Evolutionary conservation across 441 rosid species (phyloP), one percentile per base, ranked within the genome.

Genomic region (Rhodomyrtus psidioides): DNA sequence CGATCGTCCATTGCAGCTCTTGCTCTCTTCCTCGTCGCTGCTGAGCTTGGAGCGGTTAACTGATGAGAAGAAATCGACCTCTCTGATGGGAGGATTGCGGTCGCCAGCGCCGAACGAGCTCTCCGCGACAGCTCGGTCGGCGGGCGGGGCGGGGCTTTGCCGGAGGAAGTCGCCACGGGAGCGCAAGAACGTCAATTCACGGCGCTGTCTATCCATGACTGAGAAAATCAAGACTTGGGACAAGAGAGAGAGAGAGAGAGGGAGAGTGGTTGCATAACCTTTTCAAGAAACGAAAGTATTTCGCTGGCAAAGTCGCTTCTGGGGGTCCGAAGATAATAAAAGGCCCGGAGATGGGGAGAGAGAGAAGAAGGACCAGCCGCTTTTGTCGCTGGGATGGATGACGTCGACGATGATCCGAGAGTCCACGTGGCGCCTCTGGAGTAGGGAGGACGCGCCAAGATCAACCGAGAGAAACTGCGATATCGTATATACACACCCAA

Each of bases 1-100:
- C 54, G 81, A 65, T 53, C 24, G 23, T 53, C 79, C 84, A 34
- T 34, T 65, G 49, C 27, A 49, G 34, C 24, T 62, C 65, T 86
- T 88, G 56, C 82, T 86, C 75, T 88, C 89, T 49, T 88, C 84
- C 87, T 91, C 92, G 74, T 70, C 85, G 10, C 86, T 1, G n/a
- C 17, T 55, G 83, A 55, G 75, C 85, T 89, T 90, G 76, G 83
- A 82, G 60, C 85, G 89, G 27, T 88, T 89, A 7, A 83, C 75
- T 0, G 94, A n/a, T 49, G 84, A 92, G 81, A 96, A 96, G 95
- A 96, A 96, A 91, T 96, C 98, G 79, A 94, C 88, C 91, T 94
- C 97, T 92, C 91, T 90, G 86, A 94, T 92, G 53, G 88, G 86
- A n/a, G 91, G 87, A 58, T 88, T 87, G 23, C 57, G 83, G 86